These are phyloP conservation scores for Colletotrichum zoysiae DNA, from an alignment of 2,329 filamentous ascomycete species.

Conservation along the genomic window DNA sequence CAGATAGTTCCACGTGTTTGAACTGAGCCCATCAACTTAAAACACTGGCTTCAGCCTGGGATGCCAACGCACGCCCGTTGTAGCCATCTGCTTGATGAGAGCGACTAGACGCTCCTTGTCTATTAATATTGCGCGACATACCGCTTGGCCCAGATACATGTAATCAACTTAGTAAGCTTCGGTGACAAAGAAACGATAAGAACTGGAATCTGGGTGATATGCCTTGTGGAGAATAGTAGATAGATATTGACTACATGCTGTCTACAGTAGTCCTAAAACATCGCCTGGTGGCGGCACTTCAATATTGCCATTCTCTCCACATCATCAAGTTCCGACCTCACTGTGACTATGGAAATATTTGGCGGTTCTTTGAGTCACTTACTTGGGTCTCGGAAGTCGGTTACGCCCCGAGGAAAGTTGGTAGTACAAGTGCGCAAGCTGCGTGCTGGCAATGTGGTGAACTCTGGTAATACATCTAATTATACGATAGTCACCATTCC, in stretches of 20 bases:
- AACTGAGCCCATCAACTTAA: too few species aligned
- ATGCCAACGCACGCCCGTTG: neutral
- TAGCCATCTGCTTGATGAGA: neutral
- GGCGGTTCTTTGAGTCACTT: slow-evolving; percentile 20
- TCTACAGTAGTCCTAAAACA: neutral
- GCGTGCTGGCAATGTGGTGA: too few species aligned
- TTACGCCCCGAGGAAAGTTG: slow-evolving; percentile 8
- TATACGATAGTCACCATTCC: too few species aligned
- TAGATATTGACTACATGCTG: neutral
- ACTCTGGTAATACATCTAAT: too few species aligned
- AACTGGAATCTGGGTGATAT: too few species aligned
- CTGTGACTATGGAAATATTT: slow-evolving; percentile 15
- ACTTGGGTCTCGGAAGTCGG: slow-evolving; percentile 18
- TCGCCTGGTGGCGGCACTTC: slow-evolving; percentile 14
- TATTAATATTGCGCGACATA: neutral
- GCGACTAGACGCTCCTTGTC: neutral
- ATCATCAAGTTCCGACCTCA: slow-evolving; percentile 1
- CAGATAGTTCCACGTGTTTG: neutral
- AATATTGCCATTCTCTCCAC: slow-evolving; percentile 19
- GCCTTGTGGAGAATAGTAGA: too few species aligned
- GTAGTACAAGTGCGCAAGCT: too few species aligned
- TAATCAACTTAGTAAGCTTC: too few species aligned
- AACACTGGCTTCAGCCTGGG: neutral
- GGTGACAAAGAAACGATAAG: neutral
- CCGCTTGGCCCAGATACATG: too few species aligned